Percentiles rank a stretch among this genome's conserved stretches.
Conservation (phyloP, 345 rosid species). For the Punica granatum region DNA sequence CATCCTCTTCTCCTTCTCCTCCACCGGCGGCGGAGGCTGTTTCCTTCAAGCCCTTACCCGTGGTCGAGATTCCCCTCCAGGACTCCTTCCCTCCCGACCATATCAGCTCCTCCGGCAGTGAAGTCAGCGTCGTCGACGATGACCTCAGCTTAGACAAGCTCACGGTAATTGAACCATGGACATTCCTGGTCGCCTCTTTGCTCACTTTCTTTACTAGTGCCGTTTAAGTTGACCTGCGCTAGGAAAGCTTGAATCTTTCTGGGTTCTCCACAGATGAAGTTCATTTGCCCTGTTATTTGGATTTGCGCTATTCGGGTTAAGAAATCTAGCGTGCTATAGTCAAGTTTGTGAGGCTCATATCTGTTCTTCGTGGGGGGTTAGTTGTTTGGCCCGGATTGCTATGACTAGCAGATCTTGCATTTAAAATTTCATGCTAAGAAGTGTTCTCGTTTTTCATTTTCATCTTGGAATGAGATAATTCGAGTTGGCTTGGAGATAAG, state of each 20-base stretch:
- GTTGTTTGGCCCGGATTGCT: not conserved
- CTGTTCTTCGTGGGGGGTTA: too few relatives aligned
- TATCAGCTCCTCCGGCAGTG: constrained; percentile 5
- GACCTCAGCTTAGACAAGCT: constrained; percentile 16
- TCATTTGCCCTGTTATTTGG: too few relatives aligned
- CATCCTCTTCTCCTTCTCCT: constrained; percentile 12
- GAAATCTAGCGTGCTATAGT: too few relatives aligned
- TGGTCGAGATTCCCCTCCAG: constrained; percentile 26
- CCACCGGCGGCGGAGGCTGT: constrained; percentile 5
- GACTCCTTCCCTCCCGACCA: constrained; percentile 5
- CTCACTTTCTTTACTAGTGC: not conserved
- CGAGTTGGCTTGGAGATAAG: not conserved
- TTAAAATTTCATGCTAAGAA: not conserved
- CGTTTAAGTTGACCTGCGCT: not conserved
- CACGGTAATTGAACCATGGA: constrained; percentile 18
- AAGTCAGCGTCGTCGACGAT: constrained; percentile 8
- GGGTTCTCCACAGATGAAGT: not conserved
- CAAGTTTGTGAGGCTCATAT: too few relatives aligned
- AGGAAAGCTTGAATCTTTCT: not conserved
- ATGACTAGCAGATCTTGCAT: not conserved
- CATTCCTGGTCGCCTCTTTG: not conserved
- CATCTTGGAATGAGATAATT: not conserved
- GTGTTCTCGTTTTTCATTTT: not conserved
- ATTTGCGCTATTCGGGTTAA: not conserved
- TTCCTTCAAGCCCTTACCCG: constrained; percentile 31